phyloP scores from a whole-genome alignment of 1,284 basidiomycete genomes.

The Lignosus rhinocerotis region DNA sequence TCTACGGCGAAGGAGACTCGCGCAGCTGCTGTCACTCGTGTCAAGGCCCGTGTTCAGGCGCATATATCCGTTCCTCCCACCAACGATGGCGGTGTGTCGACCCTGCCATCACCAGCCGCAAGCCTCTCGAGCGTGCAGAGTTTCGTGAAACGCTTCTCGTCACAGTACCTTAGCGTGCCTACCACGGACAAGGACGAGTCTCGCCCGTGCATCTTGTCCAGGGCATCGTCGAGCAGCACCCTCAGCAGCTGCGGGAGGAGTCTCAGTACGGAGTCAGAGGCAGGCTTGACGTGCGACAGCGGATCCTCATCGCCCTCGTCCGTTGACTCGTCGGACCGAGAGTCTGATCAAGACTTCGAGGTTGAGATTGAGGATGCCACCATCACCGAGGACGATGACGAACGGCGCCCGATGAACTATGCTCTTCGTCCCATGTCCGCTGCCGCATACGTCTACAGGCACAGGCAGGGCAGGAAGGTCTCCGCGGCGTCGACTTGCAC shows the following conservation, averaged over 20 bases:
- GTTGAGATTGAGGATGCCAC: conserved; percentile 43
- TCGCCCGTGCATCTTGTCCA: conserved; percentile 28
- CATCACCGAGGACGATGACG: conserved; percentile 29
- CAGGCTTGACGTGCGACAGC: conserved; percentile 63
- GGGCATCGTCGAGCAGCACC: conserved; percentile 34
- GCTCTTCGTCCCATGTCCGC: conserved; percentile 44
- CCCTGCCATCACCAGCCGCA: conserved; percentile 28
- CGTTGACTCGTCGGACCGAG: conserved; percentile 36
- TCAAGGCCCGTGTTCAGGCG: conserved; percentile 56
- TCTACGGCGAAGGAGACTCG: conserved; percentile 44
- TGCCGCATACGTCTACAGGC: conserved; percentile 33
- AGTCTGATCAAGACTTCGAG: conserved; percentile 45
- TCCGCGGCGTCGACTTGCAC: conserved; percentile 38
- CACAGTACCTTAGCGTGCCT: conserved; percentile 40
- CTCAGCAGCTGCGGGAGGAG: conserved; percentile 39
- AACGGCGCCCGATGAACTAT: conserved; percentile 32
- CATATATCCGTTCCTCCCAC: conserved; percentile 40
- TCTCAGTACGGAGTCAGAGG: conserved; percentile 56
- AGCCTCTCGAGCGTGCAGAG: conserved; percentile 43
- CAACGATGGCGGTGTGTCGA: conserved; percentile 34
- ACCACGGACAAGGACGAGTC: conserved; percentile 24
- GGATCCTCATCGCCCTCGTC: conserved; percentile 51
- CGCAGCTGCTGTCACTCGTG: conserved; percentile 58
- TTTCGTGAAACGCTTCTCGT: conserved; percentile 56
- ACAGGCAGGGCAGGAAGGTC: conserved; percentile 43